Evolutionary conservation across 305 asterid species (phyloP), one percentile per base, ranked within the genome.

Genomic region (Fraxinus angustifolia): DNA sequence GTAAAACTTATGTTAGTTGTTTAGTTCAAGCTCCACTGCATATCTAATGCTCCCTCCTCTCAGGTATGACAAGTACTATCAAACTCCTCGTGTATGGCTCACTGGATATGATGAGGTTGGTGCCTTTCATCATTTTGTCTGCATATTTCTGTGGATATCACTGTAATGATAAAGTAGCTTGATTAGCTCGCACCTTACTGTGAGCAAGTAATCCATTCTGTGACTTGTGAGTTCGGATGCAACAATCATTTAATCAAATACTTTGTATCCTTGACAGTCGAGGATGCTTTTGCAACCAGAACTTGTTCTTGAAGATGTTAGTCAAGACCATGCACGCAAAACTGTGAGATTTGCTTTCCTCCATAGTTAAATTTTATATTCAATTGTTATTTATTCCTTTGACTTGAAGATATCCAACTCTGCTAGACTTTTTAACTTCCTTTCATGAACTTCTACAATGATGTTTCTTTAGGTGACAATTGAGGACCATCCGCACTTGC

Each of bases 31-130:
- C 68, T 38, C 65, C 40, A 12, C 68, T 38, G 62, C 40, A 12
- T 76, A 50, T 75, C 80, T 84, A 75, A 79, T 78, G 36, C 58
- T 73, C 72, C 80, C 74, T 85, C n/a, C 65, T 81, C 67, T 58
- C 81, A 95, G 99, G 92, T 93, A 94, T 80, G 99, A 96, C 92
- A 94, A 96, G 86, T 96, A 94, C 80, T 96, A 94, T 88, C 99
- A 96, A 91, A 96, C 99, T 42, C 99, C 99, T 83, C 94, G 98
- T 70, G 97, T 95, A 81, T 95, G 99, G 99, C 97, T 95, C 76
- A 94, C 98, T 80, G 99, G 99, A 83, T 95, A 95, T 83, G 98
- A 95, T 68, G 99, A 95, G 97, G 99, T 93, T 78, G 58, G 89
- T 76, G 67, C 30, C 84, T 78, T 33, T 62, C 45, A 21, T 19